Evolutionary conservation across 495 filamentous ascomycete species (phyloP).

Genomic region (Hypoxylon fragiforme): DNA sequence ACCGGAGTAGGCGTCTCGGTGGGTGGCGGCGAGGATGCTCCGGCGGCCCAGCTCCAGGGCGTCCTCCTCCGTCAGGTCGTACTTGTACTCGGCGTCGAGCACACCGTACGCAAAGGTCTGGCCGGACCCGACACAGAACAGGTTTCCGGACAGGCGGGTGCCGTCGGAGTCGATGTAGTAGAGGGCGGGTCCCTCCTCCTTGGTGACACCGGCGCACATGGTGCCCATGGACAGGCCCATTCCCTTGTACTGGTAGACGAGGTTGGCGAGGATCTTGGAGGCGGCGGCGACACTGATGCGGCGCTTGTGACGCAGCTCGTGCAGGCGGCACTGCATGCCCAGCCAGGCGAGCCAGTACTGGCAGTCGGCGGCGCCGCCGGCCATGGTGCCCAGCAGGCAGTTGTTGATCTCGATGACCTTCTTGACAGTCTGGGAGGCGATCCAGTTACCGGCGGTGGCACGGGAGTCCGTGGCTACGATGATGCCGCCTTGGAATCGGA

Average conservation of each 20-base stretch:
- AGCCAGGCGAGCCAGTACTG: conserved; percentile 99
- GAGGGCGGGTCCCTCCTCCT: conserved; percentile 92
- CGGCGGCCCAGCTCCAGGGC: conserved; percentile 87
- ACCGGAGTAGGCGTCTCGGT: conserved; percentile 96
- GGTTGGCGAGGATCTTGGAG: conserved; percentile 96
- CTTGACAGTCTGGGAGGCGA: conserved; percentile 98
- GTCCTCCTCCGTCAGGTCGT: conserved; percentile 82
- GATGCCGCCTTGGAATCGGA: conserved; percentile 96
- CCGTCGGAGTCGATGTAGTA: conserved; percentile 99
- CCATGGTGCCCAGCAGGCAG: conserved; percentile 94
- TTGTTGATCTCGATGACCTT: conserved; percentile 97
- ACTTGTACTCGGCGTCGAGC: conserved; percentile 90
- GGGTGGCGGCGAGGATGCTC: conserved; percentile 94
- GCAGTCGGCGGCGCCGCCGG: conserved; percentile 97
- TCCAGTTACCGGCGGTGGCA: conserved; percentile 97
- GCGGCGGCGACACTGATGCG: conserved; percentile 96
- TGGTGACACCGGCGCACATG: conserved; percentile 97
- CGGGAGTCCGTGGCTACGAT: conserved; percentile 97
- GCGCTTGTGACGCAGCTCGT: conserved; percentile 98
- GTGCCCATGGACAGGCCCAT: conserved; percentile 98
- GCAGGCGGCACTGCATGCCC: conserved; percentile 97
- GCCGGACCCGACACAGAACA: conserved; percentile 97
- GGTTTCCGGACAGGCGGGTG: conserved; percentile 85
- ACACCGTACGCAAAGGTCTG: conserved; percentile 99
- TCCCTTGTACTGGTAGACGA: conserved; percentile 97